These are phyloP conservation scores for Suhomyces taliae DNA, from an alignment of 1,139 yeast species.

Conservation along the genomic window DNA sequence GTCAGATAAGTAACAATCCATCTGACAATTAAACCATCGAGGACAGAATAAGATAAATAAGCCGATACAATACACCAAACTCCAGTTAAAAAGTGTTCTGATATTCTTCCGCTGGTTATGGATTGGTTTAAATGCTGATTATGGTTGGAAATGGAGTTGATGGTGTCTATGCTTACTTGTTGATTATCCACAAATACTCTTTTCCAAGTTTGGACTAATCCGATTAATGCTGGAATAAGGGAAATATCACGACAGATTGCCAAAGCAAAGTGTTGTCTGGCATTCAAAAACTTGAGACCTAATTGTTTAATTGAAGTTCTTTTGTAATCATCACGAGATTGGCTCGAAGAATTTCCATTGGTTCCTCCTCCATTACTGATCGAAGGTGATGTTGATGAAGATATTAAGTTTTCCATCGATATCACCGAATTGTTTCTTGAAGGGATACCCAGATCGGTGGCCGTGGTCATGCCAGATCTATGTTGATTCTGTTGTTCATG, in stretches of 20 bases:
- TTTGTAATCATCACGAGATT: constrained; percentile 10
- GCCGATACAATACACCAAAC: constrained; percentile 86
- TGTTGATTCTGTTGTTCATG: constrained; percentile 19
- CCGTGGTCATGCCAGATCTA: constrained; percentile 1
- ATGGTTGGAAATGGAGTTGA: constrained; percentile 24
- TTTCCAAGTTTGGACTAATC: constrained; percentile 56
- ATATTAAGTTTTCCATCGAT: not conserved
- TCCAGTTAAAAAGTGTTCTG: constrained; percentile 71
- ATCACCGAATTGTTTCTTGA: constrained; percentile 10
- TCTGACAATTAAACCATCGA: constrained; percentile 87
- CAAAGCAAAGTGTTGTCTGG: constrained; percentile 73
- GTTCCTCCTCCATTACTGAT: not conserved
- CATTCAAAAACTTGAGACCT: constrained; percentile 68
- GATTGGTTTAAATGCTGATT: constrained; percentile 17
- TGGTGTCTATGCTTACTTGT: constrained; percentile 19
- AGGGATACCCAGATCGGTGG: constrained; percentile 1
- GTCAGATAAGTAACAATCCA: constrained; percentile 93
- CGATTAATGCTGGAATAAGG: constrained; percentile 60
- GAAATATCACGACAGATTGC: constrained; percentile 75
- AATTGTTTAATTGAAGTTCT: constrained; percentile 47
- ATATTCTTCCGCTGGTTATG: constrained; percentile 57
- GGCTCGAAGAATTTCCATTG: not conserved
- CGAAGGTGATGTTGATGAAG: not conserved
- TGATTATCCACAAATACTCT: constrained; percentile 37
- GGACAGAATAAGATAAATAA: constrained; percentile 76